phyloP scores from a whole-genome alignment of 345 rosid genomes.

The Isatis tinctoria region DNA sequence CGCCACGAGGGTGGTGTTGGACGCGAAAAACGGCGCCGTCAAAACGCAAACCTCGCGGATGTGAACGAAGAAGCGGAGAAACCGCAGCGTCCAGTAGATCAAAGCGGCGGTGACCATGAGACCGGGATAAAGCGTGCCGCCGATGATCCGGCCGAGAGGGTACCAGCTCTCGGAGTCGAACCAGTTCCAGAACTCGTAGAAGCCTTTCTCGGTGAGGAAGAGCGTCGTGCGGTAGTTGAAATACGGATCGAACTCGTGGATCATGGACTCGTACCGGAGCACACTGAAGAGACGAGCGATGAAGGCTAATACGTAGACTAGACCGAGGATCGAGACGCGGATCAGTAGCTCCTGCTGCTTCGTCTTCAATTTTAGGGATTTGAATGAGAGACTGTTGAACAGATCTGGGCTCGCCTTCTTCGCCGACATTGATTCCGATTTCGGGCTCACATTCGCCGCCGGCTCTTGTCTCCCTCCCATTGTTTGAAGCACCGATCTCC shows the following conservation, averaged over 20 bases:
- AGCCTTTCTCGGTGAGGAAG: constrained; percentile 75
- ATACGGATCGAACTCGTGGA: constrained; percentile 98
- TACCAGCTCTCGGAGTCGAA: constrained; percentile 97
- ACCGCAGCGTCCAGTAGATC: constrained; percentile 62
- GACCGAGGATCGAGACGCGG: constrained; percentile 76
- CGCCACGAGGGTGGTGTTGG: constrained; percentile 88
- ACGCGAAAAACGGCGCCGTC: constrained; percentile 95
- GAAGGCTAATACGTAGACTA: constrained; percentile 87
- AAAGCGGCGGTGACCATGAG: constrained; percentile 90
- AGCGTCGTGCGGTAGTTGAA: constrained; percentile 92
- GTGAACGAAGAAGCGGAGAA: constrained; percentile 79
- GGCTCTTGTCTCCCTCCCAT: constrained; percentile 20
- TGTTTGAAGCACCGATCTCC: neutral
- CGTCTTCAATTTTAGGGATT: constrained; percentile 63
- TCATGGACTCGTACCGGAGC: constrained; percentile 95
- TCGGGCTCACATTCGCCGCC: neutral
- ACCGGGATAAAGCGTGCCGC: constrained; percentile 93
- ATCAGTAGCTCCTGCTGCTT: constrained; percentile 92
- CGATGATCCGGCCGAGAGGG: constrained; percentile 94
- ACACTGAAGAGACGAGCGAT: constrained; percentile 85
- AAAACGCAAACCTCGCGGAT: constrained; percentile 96
- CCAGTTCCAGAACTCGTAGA: constrained; percentile 99
- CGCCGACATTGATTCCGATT: constrained; percentile 19
- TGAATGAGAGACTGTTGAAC: constrained; percentile 37
- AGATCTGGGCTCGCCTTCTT: constrained; percentile 45